Conservation (phyloP, 176 grass and related monocot species). For the Zea luxurians region DNA sequence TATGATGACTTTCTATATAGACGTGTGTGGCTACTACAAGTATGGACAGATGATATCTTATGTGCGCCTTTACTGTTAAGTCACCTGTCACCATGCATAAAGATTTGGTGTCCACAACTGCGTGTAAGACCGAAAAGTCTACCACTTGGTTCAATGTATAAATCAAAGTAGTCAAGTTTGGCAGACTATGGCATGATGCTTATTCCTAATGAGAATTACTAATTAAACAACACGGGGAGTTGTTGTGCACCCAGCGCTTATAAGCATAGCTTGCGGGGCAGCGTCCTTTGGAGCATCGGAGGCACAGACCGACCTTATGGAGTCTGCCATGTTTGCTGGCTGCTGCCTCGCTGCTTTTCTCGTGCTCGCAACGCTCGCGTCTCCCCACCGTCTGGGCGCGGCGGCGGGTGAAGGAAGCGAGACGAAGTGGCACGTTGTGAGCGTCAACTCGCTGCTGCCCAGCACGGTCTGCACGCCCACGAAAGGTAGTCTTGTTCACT, state of each 20-base stretch:
- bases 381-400: not conserved
- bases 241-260: not conserved
- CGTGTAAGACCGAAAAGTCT: too few relatives aligned
- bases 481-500: not conserved
- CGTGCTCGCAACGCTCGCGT: not conserved
- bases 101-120: too few relatives aligned
- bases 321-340: not conserved
- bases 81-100: too few relatives aligned
- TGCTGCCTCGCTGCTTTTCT: not conserved
- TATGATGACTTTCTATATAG: too few relatives aligned
- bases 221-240: too few relatives aligned
- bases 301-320: not conserved
- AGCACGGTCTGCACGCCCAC: slow-evolving; percentile 35
- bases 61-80: too few relatives aligned
- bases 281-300: not conserved
- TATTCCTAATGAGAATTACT: too few relatives aligned
- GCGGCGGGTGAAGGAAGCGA: not conserved
- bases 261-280: not conserved
- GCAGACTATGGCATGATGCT: too few relatives aligned
- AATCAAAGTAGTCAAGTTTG: too few relatives aligned
- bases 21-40: too few relatives aligned
- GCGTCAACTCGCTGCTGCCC: slow-evolving; percentile 46
- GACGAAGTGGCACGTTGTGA: slow-evolving; percentile 41
- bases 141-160: too few relatives aligned
- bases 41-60: too few relatives aligned